A percentile compares a stretch with the other conserved stretches of the same genome.
Evolutionary conservation across 148 eudicot genomes (phyloP).

Genomic region (Spergularia bocconei): DNA sequence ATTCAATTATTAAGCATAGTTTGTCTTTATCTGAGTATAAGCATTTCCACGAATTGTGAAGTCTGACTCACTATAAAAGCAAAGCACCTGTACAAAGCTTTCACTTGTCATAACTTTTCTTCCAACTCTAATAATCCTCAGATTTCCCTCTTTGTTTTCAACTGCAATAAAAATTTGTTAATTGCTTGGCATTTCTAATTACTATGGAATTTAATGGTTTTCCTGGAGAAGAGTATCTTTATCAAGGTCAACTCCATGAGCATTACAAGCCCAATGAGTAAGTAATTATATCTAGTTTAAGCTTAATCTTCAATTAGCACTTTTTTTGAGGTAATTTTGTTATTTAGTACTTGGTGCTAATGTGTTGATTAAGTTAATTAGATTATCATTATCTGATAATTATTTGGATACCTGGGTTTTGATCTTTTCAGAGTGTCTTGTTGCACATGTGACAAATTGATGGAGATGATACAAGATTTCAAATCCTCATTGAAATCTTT

Average conservation of each 20-base stretch:
- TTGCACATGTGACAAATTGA: conserved; percentile 5
- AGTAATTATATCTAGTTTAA: not conserved
- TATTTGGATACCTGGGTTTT: not conserved
- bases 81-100: too few relatives aligned
- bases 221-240: not conserved
- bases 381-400: not conserved
- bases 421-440: conserved; percentile 1
- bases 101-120: too few relatives aligned
- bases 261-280: conserved; percentile 7
- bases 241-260: not conserved
- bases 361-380: not conserved
- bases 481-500: not conserved
- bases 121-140: too few relatives aligned
- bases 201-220: not conserved
- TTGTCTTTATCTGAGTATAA: too few relatives aligned
- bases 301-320: too few relatives aligned
- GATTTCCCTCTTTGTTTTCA: too few relatives aligned
- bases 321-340: not conserved
- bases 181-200: not conserved
- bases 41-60: too few relatives aligned
- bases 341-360: not conserved
- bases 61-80: too few relatives aligned
- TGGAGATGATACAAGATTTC: conserved; percentile 8
- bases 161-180: too few relatives aligned
- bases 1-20: too few relatives aligned